These are phyloP conservation scores for Pseudogymnoascus sp. DNA, from an alignment of 2,329 filamentous ascomycete species.

Conservation along the genomic window DNA sequence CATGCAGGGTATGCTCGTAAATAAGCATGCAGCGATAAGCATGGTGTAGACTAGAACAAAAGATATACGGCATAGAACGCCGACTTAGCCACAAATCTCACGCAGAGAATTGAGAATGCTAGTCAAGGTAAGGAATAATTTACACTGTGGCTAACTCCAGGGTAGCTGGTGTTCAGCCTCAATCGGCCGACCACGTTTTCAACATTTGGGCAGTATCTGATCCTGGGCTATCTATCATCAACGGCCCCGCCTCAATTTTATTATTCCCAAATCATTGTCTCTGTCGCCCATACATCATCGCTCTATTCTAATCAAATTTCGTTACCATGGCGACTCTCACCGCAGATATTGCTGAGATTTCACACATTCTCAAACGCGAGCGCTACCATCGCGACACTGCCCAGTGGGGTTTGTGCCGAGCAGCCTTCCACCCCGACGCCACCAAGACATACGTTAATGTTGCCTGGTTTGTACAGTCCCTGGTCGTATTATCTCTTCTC, in stretches of 20 bases:
- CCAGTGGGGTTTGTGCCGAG: neutral
- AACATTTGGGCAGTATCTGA: neutral
- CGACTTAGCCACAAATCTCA: neutral
- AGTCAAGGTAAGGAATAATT: neutral
- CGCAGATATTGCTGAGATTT: neutral
- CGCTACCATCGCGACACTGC: neutral
- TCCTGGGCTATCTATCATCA: neutral
- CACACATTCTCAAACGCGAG: neutral
- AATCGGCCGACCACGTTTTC: neutral
- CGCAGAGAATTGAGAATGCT: neutral
- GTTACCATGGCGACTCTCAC: neutral
- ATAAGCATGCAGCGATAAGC: neutral
- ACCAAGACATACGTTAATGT: neutral
- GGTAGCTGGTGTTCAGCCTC: neutral
- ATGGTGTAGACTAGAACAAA: neutral
- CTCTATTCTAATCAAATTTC: neutral
- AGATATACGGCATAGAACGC: neutral
- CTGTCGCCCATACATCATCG: neutral
- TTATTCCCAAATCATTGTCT: neutral
- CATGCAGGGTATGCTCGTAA: neutral
- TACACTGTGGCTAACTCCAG: neutral
- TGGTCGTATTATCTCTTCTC: neutral
- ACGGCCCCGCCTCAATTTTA: neutral
- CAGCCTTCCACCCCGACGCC: neutral
- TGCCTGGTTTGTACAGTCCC: neutral